phyloP scores from a whole-genome alignment of 371 early-diverging fungal genomes.

The Fennellomyces sp. region DNA sequence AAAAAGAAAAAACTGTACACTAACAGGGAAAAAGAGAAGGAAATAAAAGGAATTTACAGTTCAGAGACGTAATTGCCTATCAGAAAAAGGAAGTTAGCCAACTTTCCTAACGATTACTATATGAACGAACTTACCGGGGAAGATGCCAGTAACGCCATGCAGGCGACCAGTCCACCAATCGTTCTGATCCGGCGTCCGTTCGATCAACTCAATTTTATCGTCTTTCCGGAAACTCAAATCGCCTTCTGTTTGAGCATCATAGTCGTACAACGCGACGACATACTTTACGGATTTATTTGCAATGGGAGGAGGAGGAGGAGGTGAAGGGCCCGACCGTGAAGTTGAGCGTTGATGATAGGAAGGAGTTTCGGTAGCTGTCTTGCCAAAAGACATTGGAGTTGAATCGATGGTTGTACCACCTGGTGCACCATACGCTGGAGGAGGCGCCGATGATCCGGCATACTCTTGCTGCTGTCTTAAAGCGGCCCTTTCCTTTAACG shows the following conservation, averaged over 20 bases:
- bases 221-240: slow-evolving; percentile 70
- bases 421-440: slow-evolving; percentile 16
- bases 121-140: slow-evolving; percentile 62
- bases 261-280: slow-evolving; percentile 73
- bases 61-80: slow-evolving; percentile 35
- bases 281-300: slow-evolving; percentile 15
- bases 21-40: background rate
- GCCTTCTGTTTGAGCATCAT: slow-evolving; percentile 67
- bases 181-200: slow-evolving; percentile 57
- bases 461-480: slow-evolving; percentile 23
- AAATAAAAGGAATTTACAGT: slow-evolving; percentile 10
- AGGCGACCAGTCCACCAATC: slow-evolving; percentile 81
- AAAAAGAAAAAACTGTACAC: background rate
- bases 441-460: background rate
- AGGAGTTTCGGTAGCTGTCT: background rate
- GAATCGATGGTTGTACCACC: slow-evolving; percentile 15
- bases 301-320: slow-evolving; percentile 21
- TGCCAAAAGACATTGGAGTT: slow-evolving; percentile 13
- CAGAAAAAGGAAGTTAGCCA: background rate
- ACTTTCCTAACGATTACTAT: background rate
- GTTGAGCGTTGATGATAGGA: slow-evolving; percentile 7
- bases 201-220: slow-evolving; percentile 67
- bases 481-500: slow-evolving; percentile 43
- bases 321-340: slow-evolving; percentile 11
- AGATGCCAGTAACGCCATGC: slow-evolving; percentile 60